Base-by-base conservation (phyloP, 306 rosid genomes). In the Biancaea sappan region DNA sequence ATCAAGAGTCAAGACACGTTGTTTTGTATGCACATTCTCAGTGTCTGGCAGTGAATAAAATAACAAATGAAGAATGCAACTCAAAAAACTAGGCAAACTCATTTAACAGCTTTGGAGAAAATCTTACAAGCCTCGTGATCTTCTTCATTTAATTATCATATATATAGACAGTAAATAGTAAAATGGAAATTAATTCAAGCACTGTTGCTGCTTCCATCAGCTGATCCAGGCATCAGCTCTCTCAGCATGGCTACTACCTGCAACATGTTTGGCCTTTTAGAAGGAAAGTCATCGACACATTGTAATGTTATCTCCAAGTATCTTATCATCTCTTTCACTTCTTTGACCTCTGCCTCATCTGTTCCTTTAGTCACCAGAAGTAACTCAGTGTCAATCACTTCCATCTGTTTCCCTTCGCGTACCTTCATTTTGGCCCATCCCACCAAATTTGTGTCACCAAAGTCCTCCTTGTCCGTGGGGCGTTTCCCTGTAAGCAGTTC, bases 361-460 rank as follows among this genome's bases (percentile, higher is more conserved):
- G 86, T 88, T 68, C 89, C 90, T 81, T 88, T 84, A 19, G 75
- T 86, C 21, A 82, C 96, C 47, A 79, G 69, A 29, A 91, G 84
- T 77, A 94, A 83, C 47, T 94, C 97, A 24, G 74, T 64, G 74
- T 94, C 98, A 68, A 94, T 91, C 1, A 91, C 98, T 77, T 94
- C 98, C 97, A 84, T 91, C 61, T 86, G 91, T 69, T 88, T 94
- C 58, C 96, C 98, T 85, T 94, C 97, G 4, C 81, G 87, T 0
- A 89, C 98, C 82, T 91, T 91, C 77, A 91, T 89, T 72, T 94
- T 94, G 8, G 90, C 91, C 98, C 98, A 94, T 12, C 98, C 98
- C 48, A 94, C 97, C 85, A 94, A 82, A 71, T 94, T 94, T 4
- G 98, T 91, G 80, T 94, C 98, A 18, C 98, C 98, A 8, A 94